phyloP scores from a whole-genome alignment of 106 monocot genomes.

The Acorus gramineus region DNA sequence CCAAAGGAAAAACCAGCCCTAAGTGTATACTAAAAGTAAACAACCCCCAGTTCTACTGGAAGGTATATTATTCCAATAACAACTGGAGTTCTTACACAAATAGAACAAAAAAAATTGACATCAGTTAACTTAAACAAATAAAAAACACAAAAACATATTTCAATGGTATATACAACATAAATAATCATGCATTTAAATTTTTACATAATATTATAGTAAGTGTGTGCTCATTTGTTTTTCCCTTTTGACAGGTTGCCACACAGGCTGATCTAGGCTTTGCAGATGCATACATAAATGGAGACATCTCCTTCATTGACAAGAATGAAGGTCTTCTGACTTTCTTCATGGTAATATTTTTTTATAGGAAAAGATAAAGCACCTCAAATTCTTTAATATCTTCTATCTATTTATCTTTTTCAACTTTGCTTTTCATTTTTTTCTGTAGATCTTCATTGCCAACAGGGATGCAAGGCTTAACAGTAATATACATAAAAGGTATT shows the following conservation, averaged over 20 bases:
- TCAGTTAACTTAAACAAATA: too few species aligned
- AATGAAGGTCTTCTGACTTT: slow-evolving; percentile 74
- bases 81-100: too few species aligned
- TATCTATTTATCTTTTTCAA: not conserved
- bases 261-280: slow-evolving; percentile 95
- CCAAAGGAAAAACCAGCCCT: slow-evolving; percentile 15
- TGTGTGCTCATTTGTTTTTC: too few species aligned
- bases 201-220: too few species aligned
- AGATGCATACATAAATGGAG: slow-evolving; percentile 95
- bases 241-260: slow-evolving; percentile 56
- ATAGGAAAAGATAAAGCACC: not conserved
- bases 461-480: slow-evolving; percentile 33
- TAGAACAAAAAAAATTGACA: too few species aligned
- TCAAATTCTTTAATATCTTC: too few species aligned
- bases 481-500: too few species aligned
- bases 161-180: too few species aligned
- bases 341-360: slow-evolving; percentile 35
- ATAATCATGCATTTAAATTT: too few species aligned
- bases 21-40: slow-evolving; percentile 72
- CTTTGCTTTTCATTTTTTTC: slow-evolving; percentile 1
- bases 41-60: slow-evolving; percentile 87
- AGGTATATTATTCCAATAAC: slow-evolving; percentile 26
- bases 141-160: too few species aligned
- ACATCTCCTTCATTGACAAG: slow-evolving; percentile 72
- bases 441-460: slow-evolving; percentile 87